phyloP scores from a whole-genome alignment of 2,329 filamentous ascomycete genomes.

The Rhinocladiella similis region DNA sequence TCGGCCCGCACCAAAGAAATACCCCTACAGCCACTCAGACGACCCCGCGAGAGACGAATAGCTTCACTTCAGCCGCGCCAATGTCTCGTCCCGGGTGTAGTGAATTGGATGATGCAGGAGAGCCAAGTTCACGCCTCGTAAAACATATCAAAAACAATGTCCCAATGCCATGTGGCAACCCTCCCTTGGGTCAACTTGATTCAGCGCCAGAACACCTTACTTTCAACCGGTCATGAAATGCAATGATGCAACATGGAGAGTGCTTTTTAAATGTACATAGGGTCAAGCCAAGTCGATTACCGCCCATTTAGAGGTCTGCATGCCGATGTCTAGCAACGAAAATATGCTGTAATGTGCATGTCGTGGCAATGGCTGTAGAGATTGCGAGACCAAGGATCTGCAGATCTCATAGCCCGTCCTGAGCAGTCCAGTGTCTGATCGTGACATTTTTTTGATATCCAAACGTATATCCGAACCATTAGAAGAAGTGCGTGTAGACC shows the following conservation, averaged over 20 bases:
- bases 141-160: not conserved
- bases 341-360: slow-evolving; percentile 25
- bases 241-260: slow-evolving; percentile 23
- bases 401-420: not conserved
- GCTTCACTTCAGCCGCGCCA: too few relatives aligned
- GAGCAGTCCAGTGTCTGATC: not conserved
- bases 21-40: not conserved
- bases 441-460: slow-evolving; percentile 15
- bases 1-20: not conserved
- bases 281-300: slow-evolving; percentile 10
- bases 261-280: slow-evolving; percentile 29
- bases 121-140: not conserved
- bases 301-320: slow-evolving; percentile 12
- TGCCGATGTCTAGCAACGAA: slow-evolving; percentile 20
- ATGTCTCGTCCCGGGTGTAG: too few relatives aligned
- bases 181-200: slow-evolving; percentile 6
- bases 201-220: slow-evolving; percentile 27
- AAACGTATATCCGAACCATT: slow-evolving; percentile 16
- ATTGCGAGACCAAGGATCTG: slow-evolving; percentile 19
- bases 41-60: too few relatives aligned
- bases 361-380: slow-evolving; percentile 24
- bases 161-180: slow-evolving; percentile 8
- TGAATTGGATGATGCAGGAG: not conserved
- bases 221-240: slow-evolving; percentile 22
- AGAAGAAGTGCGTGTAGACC: slow-evolving; percentile 99